phyloP scores from a whole-genome alignment of 1,139 yeast species.

The Magnusiomyces fungicola region DNA sequence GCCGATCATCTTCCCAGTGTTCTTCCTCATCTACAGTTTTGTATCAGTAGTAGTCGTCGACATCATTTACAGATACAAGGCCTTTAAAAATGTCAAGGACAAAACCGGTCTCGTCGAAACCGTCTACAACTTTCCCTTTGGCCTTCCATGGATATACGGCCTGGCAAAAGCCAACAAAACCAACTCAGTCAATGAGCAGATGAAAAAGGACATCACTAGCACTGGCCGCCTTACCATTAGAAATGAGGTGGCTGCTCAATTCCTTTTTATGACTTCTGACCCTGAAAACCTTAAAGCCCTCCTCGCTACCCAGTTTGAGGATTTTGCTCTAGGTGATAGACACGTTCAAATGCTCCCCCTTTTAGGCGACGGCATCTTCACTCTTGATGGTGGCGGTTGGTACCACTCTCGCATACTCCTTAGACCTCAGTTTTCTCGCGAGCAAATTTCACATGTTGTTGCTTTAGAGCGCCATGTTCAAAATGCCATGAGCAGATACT shows the following conservation, averaged over 20 bases:
- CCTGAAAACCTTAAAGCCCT: conserved; percentile 34
- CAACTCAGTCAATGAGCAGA: background rate
- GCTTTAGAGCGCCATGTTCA: conserved; percentile 40
- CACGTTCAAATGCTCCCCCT: conserved; percentile 38
- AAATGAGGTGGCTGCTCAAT: conserved; percentile 6
- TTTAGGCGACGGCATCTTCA: conserved; percentile 50
- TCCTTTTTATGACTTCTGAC: conserved; percentile 28
- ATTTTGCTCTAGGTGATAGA: conserved; percentile 43
- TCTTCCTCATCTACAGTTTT: background rate
- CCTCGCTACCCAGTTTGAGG: conserved; percentile 33
- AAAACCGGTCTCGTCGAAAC: background rate
- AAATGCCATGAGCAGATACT: conserved; percentile 25
- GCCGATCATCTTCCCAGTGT: background rate
- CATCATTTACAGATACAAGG: conserved; percentile 1
- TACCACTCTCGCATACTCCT: conserved; percentile 50
- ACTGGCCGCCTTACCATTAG: conserved; percentile 6
- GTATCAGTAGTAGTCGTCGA: background rate
- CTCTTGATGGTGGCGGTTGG: conserved; percentile 49
- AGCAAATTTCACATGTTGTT: conserved; percentile 45
- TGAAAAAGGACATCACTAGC: background rate
- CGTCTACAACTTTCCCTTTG: conserved; percentile 1
- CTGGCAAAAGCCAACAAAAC: background rate
- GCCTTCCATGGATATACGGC: conserved; percentile 1
- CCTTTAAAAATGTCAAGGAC: background rate
- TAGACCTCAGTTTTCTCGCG: conserved; percentile 50